Conservation (phyloP, 495 filamentous ascomycete genomes). For the Sordaria brevicollis region DNA sequence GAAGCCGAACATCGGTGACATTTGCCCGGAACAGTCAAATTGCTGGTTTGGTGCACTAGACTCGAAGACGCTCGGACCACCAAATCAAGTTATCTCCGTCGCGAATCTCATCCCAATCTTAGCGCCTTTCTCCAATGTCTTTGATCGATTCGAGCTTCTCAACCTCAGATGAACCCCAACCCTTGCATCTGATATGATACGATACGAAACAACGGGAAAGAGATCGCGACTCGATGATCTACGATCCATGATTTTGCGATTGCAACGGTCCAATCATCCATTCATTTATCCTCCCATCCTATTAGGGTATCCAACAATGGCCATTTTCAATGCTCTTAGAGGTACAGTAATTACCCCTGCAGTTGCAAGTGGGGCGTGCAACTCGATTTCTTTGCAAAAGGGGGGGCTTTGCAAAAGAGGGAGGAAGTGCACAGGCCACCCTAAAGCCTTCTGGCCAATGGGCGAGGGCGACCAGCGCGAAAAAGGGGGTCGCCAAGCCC, state of each 20-base stretch:
- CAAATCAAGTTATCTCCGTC: background rate
- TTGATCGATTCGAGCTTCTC: background rate
- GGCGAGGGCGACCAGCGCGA: no score
- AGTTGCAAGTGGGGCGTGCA: no score
- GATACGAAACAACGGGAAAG: background rate
- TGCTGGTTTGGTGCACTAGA: no score
- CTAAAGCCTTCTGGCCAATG: no score
- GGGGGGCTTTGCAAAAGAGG: no score
- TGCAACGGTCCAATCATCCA: background rate
- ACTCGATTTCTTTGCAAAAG: no score
- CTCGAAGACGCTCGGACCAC: background rate
- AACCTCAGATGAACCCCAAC: background rate
- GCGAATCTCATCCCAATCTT: background rate
- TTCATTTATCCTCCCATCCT: background rate
- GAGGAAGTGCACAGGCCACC: no score
- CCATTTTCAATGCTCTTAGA: background rate
- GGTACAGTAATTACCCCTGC: no score
- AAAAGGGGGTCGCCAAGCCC: no score
- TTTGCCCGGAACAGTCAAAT: background rate
- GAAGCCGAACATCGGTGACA: background rate
- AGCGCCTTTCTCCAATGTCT: background rate
- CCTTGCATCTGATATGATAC: background rate
- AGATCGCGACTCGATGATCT: background rate
- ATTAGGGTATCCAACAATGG: background rate
- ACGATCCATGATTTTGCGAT: background rate